These are phyloP conservation scores for Scedosporium boydii DNA, from an alignment of 2,329 filamentous ascomycete species.

Conservation along the genomic window DNA sequence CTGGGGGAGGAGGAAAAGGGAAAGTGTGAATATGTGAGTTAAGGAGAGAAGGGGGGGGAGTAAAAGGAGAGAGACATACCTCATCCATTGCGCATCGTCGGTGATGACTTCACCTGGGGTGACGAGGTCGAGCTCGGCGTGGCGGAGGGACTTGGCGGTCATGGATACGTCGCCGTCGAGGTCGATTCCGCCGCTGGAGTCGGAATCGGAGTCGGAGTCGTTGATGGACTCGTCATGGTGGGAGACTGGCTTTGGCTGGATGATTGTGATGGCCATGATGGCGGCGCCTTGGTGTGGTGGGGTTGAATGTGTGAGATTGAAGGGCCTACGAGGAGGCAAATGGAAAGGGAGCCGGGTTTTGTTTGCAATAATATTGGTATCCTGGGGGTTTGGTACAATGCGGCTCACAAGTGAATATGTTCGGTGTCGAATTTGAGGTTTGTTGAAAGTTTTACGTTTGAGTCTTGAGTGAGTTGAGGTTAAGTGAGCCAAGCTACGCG, in stretches of 20 bases:
- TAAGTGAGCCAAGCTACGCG: background rate
- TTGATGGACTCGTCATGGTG: conserved; percentile 13
- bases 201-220: conserved; percentile 27
- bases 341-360: background rate
- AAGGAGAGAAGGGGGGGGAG: background rate
- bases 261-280: conserved; percentile 39
- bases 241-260: conserved; percentile 27
- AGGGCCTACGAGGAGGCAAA: background rate
- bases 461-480: background rate
- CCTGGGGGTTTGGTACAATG: background rate
- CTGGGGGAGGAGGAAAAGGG: conserved; percentile 41
- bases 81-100: conserved; percentile 94
- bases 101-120: conserved; percentile 87
- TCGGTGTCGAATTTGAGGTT: background rate
- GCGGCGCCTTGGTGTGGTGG: conserved; percentile 1
- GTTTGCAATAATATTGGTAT: background rate
- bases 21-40: conserved; percentile 1
- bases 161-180: conserved; percentile 36
- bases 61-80: conserved; percentile 29
- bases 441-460: background rate
- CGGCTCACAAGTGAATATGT: no score
- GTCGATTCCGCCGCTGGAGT: conserved; percentile 36
- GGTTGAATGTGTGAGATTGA: background rate
- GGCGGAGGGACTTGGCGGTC: conserved; percentile 14
- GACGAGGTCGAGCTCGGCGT: conserved; percentile 47